Conservation (phyloP, 2,329 filamentous ascomycete genomes). For the Cytospora leucostoma region DNA sequence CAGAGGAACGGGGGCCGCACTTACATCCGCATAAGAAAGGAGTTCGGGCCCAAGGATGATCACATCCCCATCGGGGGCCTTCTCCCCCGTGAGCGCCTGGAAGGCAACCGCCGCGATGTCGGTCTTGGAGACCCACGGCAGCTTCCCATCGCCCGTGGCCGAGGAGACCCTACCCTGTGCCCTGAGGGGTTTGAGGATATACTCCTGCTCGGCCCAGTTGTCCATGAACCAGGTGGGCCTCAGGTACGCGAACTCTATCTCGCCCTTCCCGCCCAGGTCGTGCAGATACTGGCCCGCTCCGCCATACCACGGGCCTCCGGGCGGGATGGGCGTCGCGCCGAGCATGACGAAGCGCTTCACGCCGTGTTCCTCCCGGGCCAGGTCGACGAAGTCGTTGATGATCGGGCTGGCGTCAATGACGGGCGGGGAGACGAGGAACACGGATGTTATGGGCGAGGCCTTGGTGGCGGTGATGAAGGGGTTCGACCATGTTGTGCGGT, state of each 20-base stretch:
- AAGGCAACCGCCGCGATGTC: conserved; percentile 51
- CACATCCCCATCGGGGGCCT: conserved; percentile 45
- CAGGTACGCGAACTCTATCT: conserved; percentile 46
- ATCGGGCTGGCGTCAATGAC: conserved; percentile 36
- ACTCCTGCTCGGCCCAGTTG: conserved; percentile 43
- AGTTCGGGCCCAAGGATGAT: conserved; percentile 42
- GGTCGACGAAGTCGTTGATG: conserved; percentile 46
- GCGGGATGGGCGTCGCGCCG: conserved; percentile 40
- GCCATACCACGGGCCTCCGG: conserved; percentile 40
- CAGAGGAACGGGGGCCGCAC: conserved; percentile 7
- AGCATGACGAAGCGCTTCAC: conserved; percentile 49
- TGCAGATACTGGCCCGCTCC: conserved; percentile 42
- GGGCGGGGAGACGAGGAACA: conserved; percentile 46
- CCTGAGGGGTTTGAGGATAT: conserved; percentile 37
- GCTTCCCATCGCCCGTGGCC: conserved; percentile 44
- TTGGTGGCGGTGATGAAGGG: conserved; percentile 35
- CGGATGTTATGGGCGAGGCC: conserved; percentile 35
- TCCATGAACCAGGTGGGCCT: conserved; percentile 53
- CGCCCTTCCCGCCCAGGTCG: conserved; percentile 38
- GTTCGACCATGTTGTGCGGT: conserved; percentile 42
- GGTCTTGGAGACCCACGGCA: conserved; percentile 49
- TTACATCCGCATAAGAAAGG: conserved; percentile 39
- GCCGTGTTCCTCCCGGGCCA: conserved; percentile 38
- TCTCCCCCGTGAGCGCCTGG: conserved; percentile 41
- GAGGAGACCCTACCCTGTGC: conserved; percentile 45